Conservation (phyloP, 305 asterid genomes). For the Ilex paraguariensis region DNA sequence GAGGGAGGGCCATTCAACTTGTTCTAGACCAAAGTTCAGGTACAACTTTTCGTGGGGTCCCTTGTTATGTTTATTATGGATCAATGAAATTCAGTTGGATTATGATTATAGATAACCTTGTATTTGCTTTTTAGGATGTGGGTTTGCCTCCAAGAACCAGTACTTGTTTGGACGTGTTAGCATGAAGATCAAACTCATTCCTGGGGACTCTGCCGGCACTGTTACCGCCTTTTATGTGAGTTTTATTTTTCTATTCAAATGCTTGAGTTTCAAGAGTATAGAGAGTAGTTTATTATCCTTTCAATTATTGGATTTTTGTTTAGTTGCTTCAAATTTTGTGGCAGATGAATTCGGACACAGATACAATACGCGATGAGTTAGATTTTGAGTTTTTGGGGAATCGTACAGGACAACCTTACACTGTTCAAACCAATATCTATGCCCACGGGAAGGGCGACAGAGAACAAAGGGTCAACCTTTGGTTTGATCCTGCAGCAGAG, state of each 20-base stretch:
- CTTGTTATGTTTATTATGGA: neutral
- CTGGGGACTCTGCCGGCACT: constrained; percentile 3
- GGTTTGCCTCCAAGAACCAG: constrained; percentile 1
- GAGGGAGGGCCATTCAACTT: constrained; percentile 81
- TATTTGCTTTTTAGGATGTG: constrained; percentile 1
- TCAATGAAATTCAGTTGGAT: neutral
- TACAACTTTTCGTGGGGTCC: neutral
- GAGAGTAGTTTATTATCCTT: neutral
- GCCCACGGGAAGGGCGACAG: neutral
- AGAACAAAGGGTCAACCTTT: constrained; percentile 1
- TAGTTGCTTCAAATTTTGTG: neutral
- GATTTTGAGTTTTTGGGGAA: constrained; percentile 2
- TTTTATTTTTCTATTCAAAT: neutral
- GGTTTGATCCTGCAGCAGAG: constrained; percentile 3
- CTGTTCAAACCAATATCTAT: constrained; percentile 1
- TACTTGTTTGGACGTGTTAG: constrained; percentile 1
- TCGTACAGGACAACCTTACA: neutral
- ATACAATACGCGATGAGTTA: neutral
- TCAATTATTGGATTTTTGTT: neutral
- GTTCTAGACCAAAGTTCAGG: constrained; percentile 73
- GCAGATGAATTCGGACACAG: neutral
- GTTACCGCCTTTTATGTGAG: constrained; percentile 2
- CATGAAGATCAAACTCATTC: constrained; percentile 2
- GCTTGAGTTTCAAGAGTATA: neutral
- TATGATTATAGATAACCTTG: neutral